Evolutionary conservation across 805 yeast genomes (phyloP), one percentile per base, ranked within the genome.

Genomic region (Yarrowia sp.): DNA sequence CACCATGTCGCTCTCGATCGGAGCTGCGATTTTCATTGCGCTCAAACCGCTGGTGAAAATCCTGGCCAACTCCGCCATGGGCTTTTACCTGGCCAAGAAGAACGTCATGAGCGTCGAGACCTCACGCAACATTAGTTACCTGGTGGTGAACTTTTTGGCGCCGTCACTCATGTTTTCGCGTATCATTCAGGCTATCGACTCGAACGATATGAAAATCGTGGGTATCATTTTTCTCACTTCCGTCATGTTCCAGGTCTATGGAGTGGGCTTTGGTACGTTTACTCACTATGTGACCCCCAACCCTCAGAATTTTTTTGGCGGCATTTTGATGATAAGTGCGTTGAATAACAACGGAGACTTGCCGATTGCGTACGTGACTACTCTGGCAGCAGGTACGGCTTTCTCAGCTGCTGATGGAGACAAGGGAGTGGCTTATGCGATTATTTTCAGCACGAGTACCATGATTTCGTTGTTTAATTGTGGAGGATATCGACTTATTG

Each of bases 21-120:
- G 95, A 15, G 80, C 81, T 43, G 84, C 90, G 41, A 87, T 91
- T 6, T 90, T 88, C 76, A 82, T 90, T 28, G 84, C 96, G 0
- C 86, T 88, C 65, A 90, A 90, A 77, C 97, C 97, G n/a, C 86
- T 90, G 66, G 81, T 90, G 75, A 91, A 91, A 75, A 88, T 90
- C 68, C 88, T 90, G 71, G 76, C 88, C 69, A 87, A 89, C 72
- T 82, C 89, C 5, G 85, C 80, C 4, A 75, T 85, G 13, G 97
- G 97, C 10, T 88, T 79, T 68, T 73, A 79, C 44, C 75, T 91
- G 7, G 89, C 93, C 2, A 83, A 66, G 79, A 66, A 80, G 76
- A 68, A 88, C 70, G 81, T 88, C 31, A 76, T 89, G 3, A 79
- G 87, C 0, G 90, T 88, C 28, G 84, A 88, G 32, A 83, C 88